Percentiles rank a stretch among this genome's conserved stretches.
Evolutionary conservation across 2,329 filamentous ascomycete species (phyloP).

Genomic region (Aureobasidium leucospermi): DNA sequence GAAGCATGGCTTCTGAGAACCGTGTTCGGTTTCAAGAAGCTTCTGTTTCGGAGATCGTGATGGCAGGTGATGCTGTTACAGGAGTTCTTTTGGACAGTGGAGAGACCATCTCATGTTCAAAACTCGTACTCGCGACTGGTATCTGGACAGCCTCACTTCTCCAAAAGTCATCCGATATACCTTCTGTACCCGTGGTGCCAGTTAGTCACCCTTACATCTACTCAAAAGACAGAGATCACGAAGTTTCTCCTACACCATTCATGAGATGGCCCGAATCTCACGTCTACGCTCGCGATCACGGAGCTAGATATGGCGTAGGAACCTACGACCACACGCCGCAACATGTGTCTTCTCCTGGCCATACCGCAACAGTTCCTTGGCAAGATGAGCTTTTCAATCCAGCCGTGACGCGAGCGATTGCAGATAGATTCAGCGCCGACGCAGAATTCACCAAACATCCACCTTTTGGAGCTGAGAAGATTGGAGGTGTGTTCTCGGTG

Average conservation of each 20-base stretch:
- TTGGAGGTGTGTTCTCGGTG: constrained; percentile 30
- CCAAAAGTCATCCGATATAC: constrained; percentile 9
- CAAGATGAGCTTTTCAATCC: background rate
- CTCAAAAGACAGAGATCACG: constrained; percentile 16
- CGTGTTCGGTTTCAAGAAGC: background rate
- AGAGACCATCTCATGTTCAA: background rate
- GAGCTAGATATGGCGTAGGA: constrained; percentile 27
- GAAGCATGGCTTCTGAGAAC: background rate
- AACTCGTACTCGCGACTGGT: constrained; percentile 17
- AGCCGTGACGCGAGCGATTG: background rate
- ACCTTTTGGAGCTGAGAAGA: background rate
- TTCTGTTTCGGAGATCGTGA: background rate
- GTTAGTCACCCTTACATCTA: constrained; percentile 33
- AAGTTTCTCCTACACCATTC: constrained; percentile 19
- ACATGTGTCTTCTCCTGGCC: constrained; percentile 18
- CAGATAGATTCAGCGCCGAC: background rate
- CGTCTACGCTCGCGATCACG: constrained; percentile 31
- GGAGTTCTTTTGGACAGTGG: background rate
- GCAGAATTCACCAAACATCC: background rate
- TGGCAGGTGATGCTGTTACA: background rate
- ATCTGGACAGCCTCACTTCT: constrained; percentile 24
- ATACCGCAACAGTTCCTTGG: constrained; percentile 19
- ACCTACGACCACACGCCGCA: constrained; percentile 28
- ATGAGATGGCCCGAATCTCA: constrained; percentile 31
- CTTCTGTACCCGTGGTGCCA: constrained; percentile 27